These are phyloP conservation scores for Buxus sempervirens DNA, from an alignment of 164 flowering plant genomes.

Conservation along the genomic window DNA sequence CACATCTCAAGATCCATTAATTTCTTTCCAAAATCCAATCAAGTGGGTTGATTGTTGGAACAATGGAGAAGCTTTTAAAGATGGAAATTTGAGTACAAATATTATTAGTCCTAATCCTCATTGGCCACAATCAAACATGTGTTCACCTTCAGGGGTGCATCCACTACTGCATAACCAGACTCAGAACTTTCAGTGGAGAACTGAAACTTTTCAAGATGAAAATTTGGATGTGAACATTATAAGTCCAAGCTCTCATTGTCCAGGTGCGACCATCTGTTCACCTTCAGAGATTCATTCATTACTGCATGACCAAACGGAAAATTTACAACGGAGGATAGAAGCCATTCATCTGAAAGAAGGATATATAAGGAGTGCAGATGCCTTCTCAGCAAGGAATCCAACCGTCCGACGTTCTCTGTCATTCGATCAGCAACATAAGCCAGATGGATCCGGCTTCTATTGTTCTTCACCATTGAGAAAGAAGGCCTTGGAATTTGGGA, in stretches of 20 bases:
- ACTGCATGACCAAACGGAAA: constrained; percentile 6
- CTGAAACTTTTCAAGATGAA: constrained; percentile 30
- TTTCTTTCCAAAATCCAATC: constrained; percentile 4
- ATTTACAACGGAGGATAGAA: constrained; percentile 21
- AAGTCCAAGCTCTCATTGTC: constrained; percentile 12
- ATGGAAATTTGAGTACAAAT: constrained; percentile 45
- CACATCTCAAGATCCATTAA: constrained; percentile 7
- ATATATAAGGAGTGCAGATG: background rate
- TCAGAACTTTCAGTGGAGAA: background rate
- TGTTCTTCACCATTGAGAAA: constrained; percentile 16
- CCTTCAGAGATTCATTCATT: background rate
- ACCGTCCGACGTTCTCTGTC: constrained; percentile 34
- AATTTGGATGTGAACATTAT: constrained; percentile 37
- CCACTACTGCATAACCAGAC: constrained; percentile 4
- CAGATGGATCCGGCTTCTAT: constrained; percentile 9
- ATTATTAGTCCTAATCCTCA: constrained; percentile 17
- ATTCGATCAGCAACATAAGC: constrained; percentile 25
- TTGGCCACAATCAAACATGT: background rate
- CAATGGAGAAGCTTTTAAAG: constrained; percentile 19
- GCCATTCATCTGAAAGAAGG: constrained; percentile 23
- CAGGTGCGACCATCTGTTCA: background rate
- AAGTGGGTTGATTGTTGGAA: constrained; percentile 9
- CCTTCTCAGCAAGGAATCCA: constrained; percentile 18
- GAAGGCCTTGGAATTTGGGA: constrained; percentile 20
- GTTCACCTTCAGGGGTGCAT: background rate